These are phyloP conservation scores for Grosmannia serpens DNA, from an alignment of 2,329 filamentous ascomycete species.

Conservation along the genomic window DNA sequence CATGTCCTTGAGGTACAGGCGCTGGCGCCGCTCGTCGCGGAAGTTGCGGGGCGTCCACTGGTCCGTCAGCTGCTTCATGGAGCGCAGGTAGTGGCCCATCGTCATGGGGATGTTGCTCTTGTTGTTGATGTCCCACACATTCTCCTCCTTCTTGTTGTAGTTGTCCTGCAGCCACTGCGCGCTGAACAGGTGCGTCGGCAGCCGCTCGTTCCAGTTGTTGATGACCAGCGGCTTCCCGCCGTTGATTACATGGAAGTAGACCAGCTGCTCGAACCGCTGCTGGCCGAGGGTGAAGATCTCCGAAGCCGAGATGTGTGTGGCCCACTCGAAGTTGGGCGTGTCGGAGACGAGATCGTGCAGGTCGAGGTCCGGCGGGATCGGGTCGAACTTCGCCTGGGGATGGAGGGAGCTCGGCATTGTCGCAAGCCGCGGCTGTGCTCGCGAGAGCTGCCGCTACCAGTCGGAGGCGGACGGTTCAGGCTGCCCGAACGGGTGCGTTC, in stretches of 20 bases:
- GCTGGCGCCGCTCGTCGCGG: conserved; percentile 66
- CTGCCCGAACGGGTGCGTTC: no score
- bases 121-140: conserved; percentile 66
- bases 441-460: neutral
- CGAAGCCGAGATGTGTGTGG: conserved; percentile 64
- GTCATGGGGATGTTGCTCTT: conserved; percentile 72
- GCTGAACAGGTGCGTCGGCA: conserved; percentile 71
- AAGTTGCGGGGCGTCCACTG: conserved; percentile 70
- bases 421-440: conserved; percentile 1
- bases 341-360: conserved; percentile 62
- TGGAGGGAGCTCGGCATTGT: conserved; percentile 65
- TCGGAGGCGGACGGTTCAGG: neutral
- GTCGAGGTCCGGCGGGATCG: conserved; percentile 77
- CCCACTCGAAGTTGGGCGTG: conserved; percentile 79
- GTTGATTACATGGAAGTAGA: conserved; percentile 70
- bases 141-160: conserved; percentile 72
- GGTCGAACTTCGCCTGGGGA: conserved; percentile 82
- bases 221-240: conserved; percentile 84
- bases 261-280: conserved; percentile 73
- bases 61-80: conserved; percentile 71
- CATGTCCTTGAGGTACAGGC: conserved; percentile 93
- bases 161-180: conserved; percentile 68
- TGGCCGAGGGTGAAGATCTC: conserved; percentile 68
- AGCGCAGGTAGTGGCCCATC: conserved; percentile 79
- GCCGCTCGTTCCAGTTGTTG: conserved; percentile 68